phyloP scores from a whole-genome alignment of 345 rosid species.

The Hypericum perforatum region DNA sequence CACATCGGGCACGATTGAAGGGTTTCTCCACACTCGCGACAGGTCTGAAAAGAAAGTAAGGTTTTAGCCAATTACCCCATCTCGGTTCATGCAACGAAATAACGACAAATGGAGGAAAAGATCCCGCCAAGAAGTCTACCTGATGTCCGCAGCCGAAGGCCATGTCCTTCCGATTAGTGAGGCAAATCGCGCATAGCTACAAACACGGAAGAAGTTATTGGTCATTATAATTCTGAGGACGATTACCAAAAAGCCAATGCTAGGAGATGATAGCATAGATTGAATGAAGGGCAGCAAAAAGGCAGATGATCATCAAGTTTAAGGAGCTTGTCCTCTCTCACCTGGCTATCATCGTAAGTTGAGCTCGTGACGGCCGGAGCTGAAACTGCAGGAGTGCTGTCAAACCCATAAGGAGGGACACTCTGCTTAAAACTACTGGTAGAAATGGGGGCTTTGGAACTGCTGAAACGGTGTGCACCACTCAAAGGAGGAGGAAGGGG shows the following conservation, averaged over 20 bases:
- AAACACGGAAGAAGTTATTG: conserved; percentile 5
- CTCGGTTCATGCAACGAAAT: not conserved
- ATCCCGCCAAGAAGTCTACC: conserved; percentile 27
- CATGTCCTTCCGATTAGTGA: conserved; percentile 62
- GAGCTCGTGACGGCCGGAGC: not conserved
- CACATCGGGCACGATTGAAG: conserved; percentile 78
- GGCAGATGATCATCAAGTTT: not conserved
- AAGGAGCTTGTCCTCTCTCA: conserved; percentile 18
- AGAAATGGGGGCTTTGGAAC: not conserved
- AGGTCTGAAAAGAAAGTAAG: conserved; percentile 42
- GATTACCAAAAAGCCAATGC: not conserved
- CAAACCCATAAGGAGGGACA: not conserved
- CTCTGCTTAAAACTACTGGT: not conserved
- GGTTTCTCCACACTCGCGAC: conserved; percentile 71
- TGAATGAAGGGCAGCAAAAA: not conserved
- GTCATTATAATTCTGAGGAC: not conserved
- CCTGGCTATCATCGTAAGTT: conserved; percentile 29
- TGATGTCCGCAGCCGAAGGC: conserved; percentile 99
- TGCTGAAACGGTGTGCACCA: not conserved
- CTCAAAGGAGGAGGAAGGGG: not conserved
- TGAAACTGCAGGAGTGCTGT: not conserved
- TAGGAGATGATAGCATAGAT: not conserved
- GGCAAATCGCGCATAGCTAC: conserved; percentile 87
- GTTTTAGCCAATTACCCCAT: too few relatives aligned
- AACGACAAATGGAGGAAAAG: not conserved